These are phyloP conservation scores for Chrysoporthe deuterocubensis DNA, from an alignment of 2,329 filamentous ascomycete genomes.

Conservation along the genomic window DNA sequence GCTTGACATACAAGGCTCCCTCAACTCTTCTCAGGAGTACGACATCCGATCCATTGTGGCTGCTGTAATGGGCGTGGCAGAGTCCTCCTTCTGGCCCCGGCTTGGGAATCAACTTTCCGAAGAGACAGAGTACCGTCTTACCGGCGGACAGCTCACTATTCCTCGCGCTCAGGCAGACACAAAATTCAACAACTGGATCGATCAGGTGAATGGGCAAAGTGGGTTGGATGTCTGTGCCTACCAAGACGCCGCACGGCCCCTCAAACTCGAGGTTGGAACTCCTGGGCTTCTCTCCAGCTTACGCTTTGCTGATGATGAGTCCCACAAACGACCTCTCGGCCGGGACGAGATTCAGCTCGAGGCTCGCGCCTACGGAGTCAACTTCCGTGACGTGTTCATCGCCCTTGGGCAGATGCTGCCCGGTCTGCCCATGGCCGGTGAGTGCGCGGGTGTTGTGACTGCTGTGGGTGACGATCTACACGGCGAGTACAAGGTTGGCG, in stretches of 20 bases:
- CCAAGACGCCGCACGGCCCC: constrained; percentile 15
- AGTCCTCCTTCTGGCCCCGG: constrained; percentile 2
- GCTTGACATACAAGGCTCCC: constrained; percentile 32
- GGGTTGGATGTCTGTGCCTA: constrained; percentile 5
- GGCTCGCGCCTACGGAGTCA: constrained; percentile 35
- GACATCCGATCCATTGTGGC: background rate
- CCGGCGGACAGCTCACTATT: constrained; percentile 18
- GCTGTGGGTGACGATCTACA: constrained; percentile 37
- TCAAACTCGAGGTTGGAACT: constrained; percentile 25
- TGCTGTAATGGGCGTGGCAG: background rate
- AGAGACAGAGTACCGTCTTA: constrained; percentile 9
- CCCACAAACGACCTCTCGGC: constrained; percentile 23
- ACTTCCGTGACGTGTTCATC: constrained; percentile 44
- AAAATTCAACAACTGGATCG: constrained; percentile 25
- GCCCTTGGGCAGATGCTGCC: constrained; percentile 40
- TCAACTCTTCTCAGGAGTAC: background rate
- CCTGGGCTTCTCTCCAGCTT: constrained; percentile 25
- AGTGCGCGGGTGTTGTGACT: constrained; percentile 39
- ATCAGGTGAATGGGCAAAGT: background rate
- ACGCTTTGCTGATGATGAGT: constrained; percentile 28
- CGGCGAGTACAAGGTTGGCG: constrained; percentile 33
- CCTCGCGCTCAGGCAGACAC: constrained; percentile 25
- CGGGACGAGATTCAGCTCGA: constrained; percentile 32
- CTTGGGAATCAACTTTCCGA: background rate
- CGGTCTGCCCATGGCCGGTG: constrained; percentile 37